Conservation (phyloP, 768 basidiomycete species). For the Dioszegia aurantiaca region DNA sequence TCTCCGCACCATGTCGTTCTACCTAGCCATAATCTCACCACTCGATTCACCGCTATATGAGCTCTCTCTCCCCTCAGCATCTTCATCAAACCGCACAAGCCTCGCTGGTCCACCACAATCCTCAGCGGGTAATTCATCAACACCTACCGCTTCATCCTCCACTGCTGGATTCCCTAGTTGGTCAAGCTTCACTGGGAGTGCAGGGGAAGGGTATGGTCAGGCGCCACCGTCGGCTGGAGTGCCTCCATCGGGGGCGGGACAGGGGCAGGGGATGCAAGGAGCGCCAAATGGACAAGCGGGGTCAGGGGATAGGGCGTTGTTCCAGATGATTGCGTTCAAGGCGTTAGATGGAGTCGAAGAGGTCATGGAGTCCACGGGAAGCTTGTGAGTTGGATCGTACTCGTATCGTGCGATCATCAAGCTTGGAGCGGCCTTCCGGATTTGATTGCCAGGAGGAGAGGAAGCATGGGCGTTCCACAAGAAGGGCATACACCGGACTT, state of each 20-base stretch:
- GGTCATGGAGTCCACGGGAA: conserved; percentile 57
- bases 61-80: conserved; percentile 49
- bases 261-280: conserved; percentile 52
- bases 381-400: too few relatives aligned
- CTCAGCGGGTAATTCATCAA: conserved; percentile 16
- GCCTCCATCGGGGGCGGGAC: conserved; percentile 55
- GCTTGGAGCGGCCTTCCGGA: too few relatives aligned
- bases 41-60: conserved; percentile 55
- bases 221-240: conserved; percentile 9
- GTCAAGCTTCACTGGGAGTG: conserved; percentile 48
- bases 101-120: conserved; percentile 16
- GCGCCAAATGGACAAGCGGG: conserved; percentile 58
- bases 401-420: too few relatives aligned
- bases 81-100: conserved; percentile 27
- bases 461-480: too few relatives aligned
- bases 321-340: conserved; percentile 98
- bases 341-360: conserved; percentile 94
- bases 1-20: conserved; percentile 50
- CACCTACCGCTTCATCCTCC: conserved; percentile 21
- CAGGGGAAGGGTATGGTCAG: conserved; percentile 23
- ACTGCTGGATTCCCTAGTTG: conserved; percentile 45
- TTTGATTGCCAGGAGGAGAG: too few relatives aligned
- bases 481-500: too few relatives aligned
- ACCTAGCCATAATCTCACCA: conserved; percentile 55
- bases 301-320: conserved; percentile 70